These are phyloP conservation scores for Eucalyptus microcorys DNA, from an alignment of 345 rosid genomes.

Conservation along the genomic window DNA sequence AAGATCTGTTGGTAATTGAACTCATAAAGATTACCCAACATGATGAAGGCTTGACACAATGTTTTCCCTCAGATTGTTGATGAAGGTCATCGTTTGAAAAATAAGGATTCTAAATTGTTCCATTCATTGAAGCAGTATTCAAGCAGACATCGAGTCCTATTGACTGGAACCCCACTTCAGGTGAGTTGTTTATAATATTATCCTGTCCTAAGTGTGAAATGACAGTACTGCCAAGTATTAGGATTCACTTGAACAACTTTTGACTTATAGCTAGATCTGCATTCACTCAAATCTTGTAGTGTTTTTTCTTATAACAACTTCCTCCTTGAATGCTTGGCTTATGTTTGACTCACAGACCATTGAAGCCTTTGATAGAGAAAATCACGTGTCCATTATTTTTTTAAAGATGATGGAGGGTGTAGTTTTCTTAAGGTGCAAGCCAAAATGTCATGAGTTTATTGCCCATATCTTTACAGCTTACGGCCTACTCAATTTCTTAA, in stretches of 20 bases:
- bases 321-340: background rate
- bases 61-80: conserved; percentile 77
- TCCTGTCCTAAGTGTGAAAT: background rate
- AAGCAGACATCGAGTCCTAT: conserved; percentile 82
- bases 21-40: conserved; percentile 5
- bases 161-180: conserved; percentile 99
- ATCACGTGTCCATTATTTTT: background rate
- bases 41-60: background rate
- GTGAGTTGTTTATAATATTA: conserved; percentile 23
- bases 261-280: background rate
- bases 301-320: background rate
- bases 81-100: conserved; percentile 99
- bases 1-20: conserved; percentile 3
- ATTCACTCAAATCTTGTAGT: background rate
- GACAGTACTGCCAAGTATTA: background rate
- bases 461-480: background rate
- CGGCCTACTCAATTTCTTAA: background rate
- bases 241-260: background rate
- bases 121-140: conserved; percentile 81
- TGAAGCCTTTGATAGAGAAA: background rate
- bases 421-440: background rate
- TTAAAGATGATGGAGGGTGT: background rate
- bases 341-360: background rate
- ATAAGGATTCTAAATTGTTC: conserved; percentile 95
- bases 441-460: background rate